Base-by-base conservation (phyloP, 2,329 filamentous ascomycete genomes). In the Pseudogymnoascus sp. region DNA sequence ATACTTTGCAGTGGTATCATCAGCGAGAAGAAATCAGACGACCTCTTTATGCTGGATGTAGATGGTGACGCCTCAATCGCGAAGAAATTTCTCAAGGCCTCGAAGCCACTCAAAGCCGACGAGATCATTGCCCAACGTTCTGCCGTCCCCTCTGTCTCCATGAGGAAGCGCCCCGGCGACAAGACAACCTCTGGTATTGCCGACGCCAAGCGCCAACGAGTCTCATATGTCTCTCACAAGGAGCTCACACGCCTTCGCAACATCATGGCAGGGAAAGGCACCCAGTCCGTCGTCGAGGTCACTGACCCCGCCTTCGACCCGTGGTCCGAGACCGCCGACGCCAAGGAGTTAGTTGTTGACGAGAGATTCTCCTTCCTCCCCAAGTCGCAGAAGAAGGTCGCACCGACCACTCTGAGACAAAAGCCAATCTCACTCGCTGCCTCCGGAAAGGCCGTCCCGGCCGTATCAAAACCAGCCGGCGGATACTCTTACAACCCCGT, bases 401-500 rank as follows among this genome's bases (percentile, higher is more conserved):
- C 86, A 7, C 94, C 94, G 3, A 78, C 79, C 59, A 92, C 93
- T 0, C 74, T 96, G 66, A 87, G 87, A 68, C 82, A 88, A 62
- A 83, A 88, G 38, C 90, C 94, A 3, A 81, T 96, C 60, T 91
- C 92, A 3, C 81, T 97, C 30, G 83, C 89, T n/a, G 89, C 88
- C 43, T 90, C 81, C 70, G 92, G 92, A 37, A 96, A 93, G 73
- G 74, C 82, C 0, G 79, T 96, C 7, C 89, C 90, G 1, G 86
- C 92, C 2, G 88, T 99, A 0, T 80, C 82, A 64, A 89, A 86
- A 70, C 94, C 94, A 1, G 82, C 86, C 6, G 90, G 87, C 14
- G 92, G 90, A 63, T 90, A 87, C 74, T 96, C 90, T 68, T 99
- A 99, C 78, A 99, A 99, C 73, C 94, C 94, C 0, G 78, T 84